Conservation (phyloP, 768 basidiomycete species). For the Lanmaoa rubissima region DNA sequence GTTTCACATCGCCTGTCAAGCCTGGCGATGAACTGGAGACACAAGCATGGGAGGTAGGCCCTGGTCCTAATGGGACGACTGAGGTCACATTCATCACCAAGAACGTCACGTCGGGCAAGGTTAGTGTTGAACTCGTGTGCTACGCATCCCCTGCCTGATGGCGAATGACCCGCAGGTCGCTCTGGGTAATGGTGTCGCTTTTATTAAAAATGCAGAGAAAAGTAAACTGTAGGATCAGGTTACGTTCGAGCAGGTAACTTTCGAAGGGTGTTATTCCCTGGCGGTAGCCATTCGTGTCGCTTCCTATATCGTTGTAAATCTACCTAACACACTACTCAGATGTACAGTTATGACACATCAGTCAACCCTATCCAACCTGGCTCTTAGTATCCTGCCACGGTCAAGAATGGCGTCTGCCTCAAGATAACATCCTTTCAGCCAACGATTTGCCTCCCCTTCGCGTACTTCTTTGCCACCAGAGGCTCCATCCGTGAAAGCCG, state of each 20-base stretch:
- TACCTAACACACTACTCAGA: not conserved
- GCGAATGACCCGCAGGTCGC: conserved; percentile 35
- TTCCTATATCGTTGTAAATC: not conserved
- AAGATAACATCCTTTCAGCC: conserved; percentile 89
- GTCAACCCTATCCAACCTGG: conserved; percentile 16
- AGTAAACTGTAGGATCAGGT: conserved; percentile 38
- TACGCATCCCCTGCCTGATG: not conserved
- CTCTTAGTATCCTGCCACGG: conserved; percentile 51
- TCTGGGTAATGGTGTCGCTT: conserved; percentile 63
- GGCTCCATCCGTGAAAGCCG: conserved; percentile 55
- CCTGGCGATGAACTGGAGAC: conserved; percentile 83
- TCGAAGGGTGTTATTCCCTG: not conserved
- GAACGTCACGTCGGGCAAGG: conserved; percentile 59
- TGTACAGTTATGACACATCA: not conserved
- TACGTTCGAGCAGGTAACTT: not conserved
- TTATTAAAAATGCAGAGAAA: conserved; percentile 51
- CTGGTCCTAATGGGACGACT: conserved; percentile 53
- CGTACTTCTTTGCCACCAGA: conserved; percentile 30
- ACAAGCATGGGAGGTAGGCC: conserved; percentile 72
- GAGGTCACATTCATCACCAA: conserved; percentile 66
- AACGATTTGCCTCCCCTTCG: conserved; percentile 60
- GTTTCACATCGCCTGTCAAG: conserved; percentile 82
- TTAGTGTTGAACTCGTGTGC: conserved; percentile 19
- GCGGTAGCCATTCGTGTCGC: not conserved
- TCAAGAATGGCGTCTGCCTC: conserved; percentile 67